phyloP scores from a whole-genome alignment of 2,329 filamentous ascomycete species.

The Dendrostoma leiphaemia region DNA sequence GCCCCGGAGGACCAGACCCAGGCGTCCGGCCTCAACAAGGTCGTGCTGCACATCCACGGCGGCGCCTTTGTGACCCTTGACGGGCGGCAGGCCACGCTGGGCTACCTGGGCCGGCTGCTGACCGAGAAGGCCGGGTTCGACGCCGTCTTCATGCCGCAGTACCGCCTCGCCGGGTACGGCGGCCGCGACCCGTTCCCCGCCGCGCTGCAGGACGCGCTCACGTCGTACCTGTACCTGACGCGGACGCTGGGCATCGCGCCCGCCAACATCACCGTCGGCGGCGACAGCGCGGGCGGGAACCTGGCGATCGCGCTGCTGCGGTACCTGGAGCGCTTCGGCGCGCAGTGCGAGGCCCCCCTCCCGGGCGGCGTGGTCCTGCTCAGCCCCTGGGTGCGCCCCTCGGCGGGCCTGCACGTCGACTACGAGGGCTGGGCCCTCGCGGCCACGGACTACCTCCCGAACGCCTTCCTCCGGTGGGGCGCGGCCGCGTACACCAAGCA shows the following conservation, averaged over 20 bases:
- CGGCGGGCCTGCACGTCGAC: not conserved
- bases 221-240: constrained; percentile 43
- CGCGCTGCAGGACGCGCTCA: constrained; percentile 46
- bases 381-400: constrained; percentile 26
- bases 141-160: constrained; percentile 43
- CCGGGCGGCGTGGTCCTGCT: constrained; percentile 39
- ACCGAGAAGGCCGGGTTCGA: constrained; percentile 30
- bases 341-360: constrained; percentile 27
- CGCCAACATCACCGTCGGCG: constrained; percentile 39
- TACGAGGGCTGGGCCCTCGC: not conserved
- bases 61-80: constrained; percentile 46
- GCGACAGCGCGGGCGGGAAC: constrained; percentile 50
- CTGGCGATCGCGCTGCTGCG: constrained; percentile 41
- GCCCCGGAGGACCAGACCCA: not conserved
- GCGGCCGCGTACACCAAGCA: constrained; percentile 29
- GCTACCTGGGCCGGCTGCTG: not conserved
- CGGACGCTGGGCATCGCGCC: constrained; percentile 37
- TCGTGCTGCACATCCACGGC: constrained; percentile 47
- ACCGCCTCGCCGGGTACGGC: constrained; percentile 42
- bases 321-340: constrained; percentile 41
- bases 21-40: constrained; percentile 15
- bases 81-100: constrained; percentile 33
- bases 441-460: constrained; percentile 5
- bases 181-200: constrained; percentile 45
- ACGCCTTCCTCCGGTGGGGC: constrained; percentile 35